Base-by-base conservation (phyloP, 2,329 filamentous ascomycete species). In the Ascocoryne sarcoides region DNA sequence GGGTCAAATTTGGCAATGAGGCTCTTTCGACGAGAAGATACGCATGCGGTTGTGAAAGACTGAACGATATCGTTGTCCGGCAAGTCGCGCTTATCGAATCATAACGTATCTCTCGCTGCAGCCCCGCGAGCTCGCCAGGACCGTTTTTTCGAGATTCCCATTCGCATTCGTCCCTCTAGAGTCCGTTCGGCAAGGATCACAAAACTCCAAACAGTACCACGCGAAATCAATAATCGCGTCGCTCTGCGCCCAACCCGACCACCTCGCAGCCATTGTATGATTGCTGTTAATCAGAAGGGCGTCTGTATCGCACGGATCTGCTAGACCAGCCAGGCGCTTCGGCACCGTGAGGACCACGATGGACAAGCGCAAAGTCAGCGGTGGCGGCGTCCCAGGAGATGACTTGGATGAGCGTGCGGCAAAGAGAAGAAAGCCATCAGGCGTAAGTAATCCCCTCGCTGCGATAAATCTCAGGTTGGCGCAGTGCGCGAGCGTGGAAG, bases 371-470 rank as follows among this genome's bases (percentile, higher is more conserved):
- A 77, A 76, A 62, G 66, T 67, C 32, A 64, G 55, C 45, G 51
- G 50, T 4, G 47, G 45, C 16, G 45, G 66, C 53, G 62, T 62
- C 47, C 65, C 63, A 49, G 65, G 64, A 51, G 65, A 69, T 39
- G 71, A 74, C 39, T 57, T 60, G 51, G 71, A 70, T 48, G 65
- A 67, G 52, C 71, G 70, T 57, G 67, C 70, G 55, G 62, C 69
- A 47, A 79, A 79, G 67, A 70, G 72, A 58, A 67, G 70, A 61
- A 76, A 73, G 63, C 54, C 71, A 44, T 66, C 72, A 16, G 32
- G 37, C 64, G 74, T 78, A 68, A 65, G 74, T 75, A 16, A 18
- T 46, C 2, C n/a, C 31, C 20, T 40, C 28, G 29, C 36, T 32
- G 36, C 32, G 10, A n/a, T 48, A n/a, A 30, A 16, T 40, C 10